phyloP scores from a whole-genome alignment of 306 rosid species.

The Cicer judaicum region DNA sequence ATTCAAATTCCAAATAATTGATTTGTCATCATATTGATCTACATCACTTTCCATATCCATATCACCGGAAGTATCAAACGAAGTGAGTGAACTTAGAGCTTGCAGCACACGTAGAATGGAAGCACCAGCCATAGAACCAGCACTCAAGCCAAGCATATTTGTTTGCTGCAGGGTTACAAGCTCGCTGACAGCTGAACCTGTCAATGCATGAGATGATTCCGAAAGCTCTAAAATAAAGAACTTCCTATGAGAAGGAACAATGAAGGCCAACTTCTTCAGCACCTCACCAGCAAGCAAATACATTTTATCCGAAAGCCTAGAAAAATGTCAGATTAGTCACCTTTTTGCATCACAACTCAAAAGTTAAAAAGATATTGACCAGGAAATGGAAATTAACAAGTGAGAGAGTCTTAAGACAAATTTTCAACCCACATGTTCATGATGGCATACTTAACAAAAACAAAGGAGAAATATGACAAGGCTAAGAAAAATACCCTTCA shows the following conservation, averaged over 20 bases:
- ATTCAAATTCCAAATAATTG: constrained; percentile 85
- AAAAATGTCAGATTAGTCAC: constrained; percentile 50
- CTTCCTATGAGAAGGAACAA: constrained; percentile 75
- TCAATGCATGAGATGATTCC: constrained; percentile 77
- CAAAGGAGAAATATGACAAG: constrained; percentile 31
- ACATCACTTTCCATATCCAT: constrained; percentile 54
- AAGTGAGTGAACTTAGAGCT: constrained; percentile 79
- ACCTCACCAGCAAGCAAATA: constrained; percentile 84
- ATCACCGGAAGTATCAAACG: constrained; percentile 54
- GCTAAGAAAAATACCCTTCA: constrained; percentile 72
- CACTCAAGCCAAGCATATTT: constrained; percentile 92
- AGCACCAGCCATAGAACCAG: constrained; percentile 98
- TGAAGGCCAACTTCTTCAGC: constrained; percentile 85
- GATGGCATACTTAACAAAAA: constrained; percentile 34
- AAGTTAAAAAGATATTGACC: constrained; percentile 18
- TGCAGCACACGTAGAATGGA: constrained; percentile 93
- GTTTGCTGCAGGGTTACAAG: constrained; percentile 90
- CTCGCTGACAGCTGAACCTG: constrained; percentile 85
- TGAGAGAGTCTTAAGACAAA: background rate
- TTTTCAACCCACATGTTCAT: constrained; percentile 5
- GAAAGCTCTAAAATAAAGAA: constrained; percentile 80
- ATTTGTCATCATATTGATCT: constrained; percentile 77
- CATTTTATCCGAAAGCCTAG: constrained; percentile 97
- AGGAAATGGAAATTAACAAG: background rate
- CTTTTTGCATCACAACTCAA: constrained; percentile 34